Evolutionary conservation across 306 rosid species (phyloP).

Genomic region (Inga oerstediana): DNA sequence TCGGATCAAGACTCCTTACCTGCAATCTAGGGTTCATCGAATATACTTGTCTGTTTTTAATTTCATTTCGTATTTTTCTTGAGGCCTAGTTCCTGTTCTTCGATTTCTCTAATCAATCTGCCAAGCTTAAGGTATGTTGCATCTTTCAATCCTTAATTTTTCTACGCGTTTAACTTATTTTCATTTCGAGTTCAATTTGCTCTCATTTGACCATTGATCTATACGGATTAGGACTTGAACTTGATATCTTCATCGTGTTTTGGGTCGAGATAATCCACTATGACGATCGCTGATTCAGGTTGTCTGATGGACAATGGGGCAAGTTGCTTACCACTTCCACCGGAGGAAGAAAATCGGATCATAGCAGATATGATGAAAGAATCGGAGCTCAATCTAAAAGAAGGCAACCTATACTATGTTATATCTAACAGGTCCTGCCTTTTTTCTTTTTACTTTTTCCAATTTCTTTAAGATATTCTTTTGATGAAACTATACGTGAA

Average conservation of each 20-base stretch:
- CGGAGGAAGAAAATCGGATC: conserved; percentile 86
- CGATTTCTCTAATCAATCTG: conserved; percentile 38
- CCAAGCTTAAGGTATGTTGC: conserved; percentile 40
- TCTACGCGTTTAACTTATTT: not conserved
- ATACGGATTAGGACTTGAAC: conserved; percentile 25
- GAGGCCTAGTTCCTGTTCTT: conserved; percentile 1
- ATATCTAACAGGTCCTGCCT: conserved; percentile 66
- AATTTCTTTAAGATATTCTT: not conserved
- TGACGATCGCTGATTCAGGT: conserved; percentile 82
- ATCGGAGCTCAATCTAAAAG: conserved; percentile 82
- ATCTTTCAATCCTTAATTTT: conserved; percentile 18
- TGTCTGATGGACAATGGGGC: conserved; percentile 67
- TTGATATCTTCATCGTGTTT: conserved; percentile 43
- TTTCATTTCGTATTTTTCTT: not conserved
- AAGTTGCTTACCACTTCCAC: conserved; percentile 69
- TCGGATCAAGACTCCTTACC: conserved; percentile 28
- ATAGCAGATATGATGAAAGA: conserved; percentile 56
- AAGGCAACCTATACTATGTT: conserved; percentile 76
- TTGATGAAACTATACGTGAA: conserved; percentile 8
- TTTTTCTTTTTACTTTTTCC: not conserved
- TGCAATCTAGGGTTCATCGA: conserved; percentile 58
- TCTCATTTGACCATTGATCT: conserved; percentile 29
- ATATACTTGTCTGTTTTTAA: conserved; percentile 23
- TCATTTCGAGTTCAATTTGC: not conserved
- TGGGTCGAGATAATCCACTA: conserved; percentile 29